Base-by-base conservation (phyloP, 306 rosid species). In the Quercus mongolica region DNA sequence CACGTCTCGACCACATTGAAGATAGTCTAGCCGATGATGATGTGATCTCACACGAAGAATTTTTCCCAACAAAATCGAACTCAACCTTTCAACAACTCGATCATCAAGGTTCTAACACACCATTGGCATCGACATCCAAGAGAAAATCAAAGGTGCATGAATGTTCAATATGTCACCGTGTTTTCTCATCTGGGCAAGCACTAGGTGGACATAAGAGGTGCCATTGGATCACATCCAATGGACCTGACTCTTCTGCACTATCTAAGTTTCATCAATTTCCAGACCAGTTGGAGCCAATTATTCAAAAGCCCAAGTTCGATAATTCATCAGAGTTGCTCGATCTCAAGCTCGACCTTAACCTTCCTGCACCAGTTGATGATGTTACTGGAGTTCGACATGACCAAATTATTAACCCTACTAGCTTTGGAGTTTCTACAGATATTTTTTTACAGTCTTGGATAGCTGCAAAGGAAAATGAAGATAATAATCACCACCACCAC, bases 141-240 rank as follows among this genome's bases (percentile, higher is more conserved):
- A 87, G 83, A 21, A 93, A 87, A 81, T 74, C 97, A 0, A 96
- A 93, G 81, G 91, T 96, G 0, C 99, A 96, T 1, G 98, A 93
- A 77, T 96, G 99, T 23, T 93, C 99, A 3, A 96, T 96, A 70
- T 96, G 99, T 38, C 98, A 93, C 76, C 84, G 98, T 54, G 79
- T 92, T 49, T 96, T 96, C 86, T 90, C 99, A 7, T 91, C 98
- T 0, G 99, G 98, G 20, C 99, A 96, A 79, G 97, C 99, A 0
- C 58, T 96, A 75, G 98, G 99, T 0, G 99, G 99, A 0, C 99
- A 96, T 79, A 93, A 96, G 82, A 86, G 98, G 30, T 96, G 99
- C 51, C 99, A 93, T 59, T 96, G 99, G 99, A 93, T 93, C 81
- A 96, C 99, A 9, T 87, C 97, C 19, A 93, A 89, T 54, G 86